Percentiles rank a stretch among this genome's conserved stretches.
phyloP scores from a whole-genome alignment of 2,329 filamentous ascomycete species.

The Penicillium sp. region DNA sequence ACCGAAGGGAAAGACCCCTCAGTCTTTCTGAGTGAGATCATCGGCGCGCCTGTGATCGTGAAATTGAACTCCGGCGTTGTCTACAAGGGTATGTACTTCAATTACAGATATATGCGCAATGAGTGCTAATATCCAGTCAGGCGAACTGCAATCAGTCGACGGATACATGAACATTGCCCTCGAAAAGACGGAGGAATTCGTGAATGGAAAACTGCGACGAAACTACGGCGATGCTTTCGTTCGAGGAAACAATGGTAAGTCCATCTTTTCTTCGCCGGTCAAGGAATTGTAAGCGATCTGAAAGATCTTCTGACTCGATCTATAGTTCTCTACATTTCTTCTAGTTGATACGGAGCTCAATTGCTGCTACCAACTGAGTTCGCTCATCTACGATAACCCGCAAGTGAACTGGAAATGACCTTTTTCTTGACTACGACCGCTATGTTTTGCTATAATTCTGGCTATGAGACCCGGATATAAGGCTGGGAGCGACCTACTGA shows the following conservation, averaged over 20 bases:
- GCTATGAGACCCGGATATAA: neutral
- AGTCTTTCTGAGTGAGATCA: slow-evolving; percentile 88
- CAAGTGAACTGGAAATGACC: neutral
- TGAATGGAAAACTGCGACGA: slow-evolving; percentile 76
- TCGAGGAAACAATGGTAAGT: slow-evolving; percentile 85
- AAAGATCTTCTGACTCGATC: neutral
- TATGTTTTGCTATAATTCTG: neutral
- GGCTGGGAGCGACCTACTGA: neutral
- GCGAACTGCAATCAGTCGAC: slow-evolving; percentile 93
- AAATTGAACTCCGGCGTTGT: slow-evolving; percentile 98
- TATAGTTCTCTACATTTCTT: slow-evolving; percentile 41
- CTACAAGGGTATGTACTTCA: slow-evolving; percentile 71
- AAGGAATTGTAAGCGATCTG: neutral
- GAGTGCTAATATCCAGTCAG: slow-evolving; percentile 46
- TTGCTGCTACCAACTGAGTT: neutral
- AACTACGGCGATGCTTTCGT: slow-evolving; percentile 94
- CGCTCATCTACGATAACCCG: neutral
- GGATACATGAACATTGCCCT: slow-evolving; percentile 99
- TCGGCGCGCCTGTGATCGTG: slow-evolving; percentile 87
- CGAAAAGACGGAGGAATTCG: slow-evolving; percentile 89
- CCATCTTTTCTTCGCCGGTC: neutral
- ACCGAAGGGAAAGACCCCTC: slow-evolving; percentile 85
- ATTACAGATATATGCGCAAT: neutral
- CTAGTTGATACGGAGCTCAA: slow-evolving; percentile 22
- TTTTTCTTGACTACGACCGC: neutral